These are phyloP conservation scores for Camellia lanceoleosa DNA, from an alignment of 148 eudicot species.

Conservation along the genomic window DNA sequence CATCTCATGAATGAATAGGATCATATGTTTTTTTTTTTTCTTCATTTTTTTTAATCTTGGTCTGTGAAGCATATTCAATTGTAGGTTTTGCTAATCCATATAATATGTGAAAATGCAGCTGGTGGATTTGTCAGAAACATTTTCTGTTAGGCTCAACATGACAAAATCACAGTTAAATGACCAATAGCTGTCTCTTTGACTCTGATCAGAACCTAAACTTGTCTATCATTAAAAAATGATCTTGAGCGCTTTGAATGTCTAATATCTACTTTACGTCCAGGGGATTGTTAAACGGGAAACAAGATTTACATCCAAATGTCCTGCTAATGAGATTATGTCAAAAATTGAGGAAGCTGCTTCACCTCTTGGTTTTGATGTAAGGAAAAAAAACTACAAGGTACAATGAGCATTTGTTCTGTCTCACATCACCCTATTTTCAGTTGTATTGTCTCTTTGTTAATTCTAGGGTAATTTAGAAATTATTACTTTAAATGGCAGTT, in stretches of 20 bases:
- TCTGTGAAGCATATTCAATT: background rate
- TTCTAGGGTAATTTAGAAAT: background rate
- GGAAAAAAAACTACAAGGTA: slow-evolving; percentile 86
- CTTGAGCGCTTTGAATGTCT: background rate
- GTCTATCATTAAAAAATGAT: background rate
- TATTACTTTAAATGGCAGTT: background rate
- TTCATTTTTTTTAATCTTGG: background rate
- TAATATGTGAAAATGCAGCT: background rate
- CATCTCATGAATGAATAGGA: background rate
- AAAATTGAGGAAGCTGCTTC: slow-evolving; percentile 77
- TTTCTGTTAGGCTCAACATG: background rate
- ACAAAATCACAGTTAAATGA: background rate
- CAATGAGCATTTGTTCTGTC: background rate
- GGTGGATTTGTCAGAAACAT: background rate
- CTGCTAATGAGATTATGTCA: slow-evolving; percentile 67
- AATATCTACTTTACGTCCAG: slow-evolving; percentile 31
- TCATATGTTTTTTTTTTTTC: too few species aligned
- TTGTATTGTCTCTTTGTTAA: background rate
- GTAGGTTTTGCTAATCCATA: background rate
- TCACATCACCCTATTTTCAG: background rate
- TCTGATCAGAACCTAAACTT: too few species aligned
- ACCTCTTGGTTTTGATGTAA: slow-evolving; percentile 86
- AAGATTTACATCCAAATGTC: slow-evolving; percentile 81
- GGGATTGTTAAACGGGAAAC: slow-evolving; percentile 90
- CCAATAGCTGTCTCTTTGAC: background rate